Base-by-base conservation (phyloP, 495 filamentous ascomycete genomes). In the Podospora australis region DNA sequence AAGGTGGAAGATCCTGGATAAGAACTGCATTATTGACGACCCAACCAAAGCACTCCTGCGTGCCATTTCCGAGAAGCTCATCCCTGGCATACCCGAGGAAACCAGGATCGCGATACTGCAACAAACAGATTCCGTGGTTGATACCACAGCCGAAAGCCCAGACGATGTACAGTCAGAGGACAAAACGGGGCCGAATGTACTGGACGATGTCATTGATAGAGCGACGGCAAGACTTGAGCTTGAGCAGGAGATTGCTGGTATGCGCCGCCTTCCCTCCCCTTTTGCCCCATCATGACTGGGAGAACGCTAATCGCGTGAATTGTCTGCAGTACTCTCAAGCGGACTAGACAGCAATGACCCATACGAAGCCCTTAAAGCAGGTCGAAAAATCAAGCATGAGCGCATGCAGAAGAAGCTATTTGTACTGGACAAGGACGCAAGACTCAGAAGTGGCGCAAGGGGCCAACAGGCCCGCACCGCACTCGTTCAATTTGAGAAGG, bases 51-150 rank as follows among this genome's bases (percentile, higher is more conserved):
- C n/a, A n/a, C 66, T 92, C 19, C 65, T 90, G 26, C 77, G 79
- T 48, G 83, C 87, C 16, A 80, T 92, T 46, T 84, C 80, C 8
- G 79, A 88, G 44, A 87, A 87, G 56, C 71, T 88, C 28, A 85
- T 92, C 34, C 86, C 87, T 1, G 86, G 86, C 1, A 85, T 92
- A 46, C 81, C 85, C 1, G 79, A 81, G 57, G 66, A 75, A 23
- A 81, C 81, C 4, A 67, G 83, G 9, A 74, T 92, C 28, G 70
- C 81, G 1, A 79, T 90, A 30, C 66, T 92, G 11, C 84, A 87
- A 54, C 87, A 92, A 63, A 89, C 82, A 0, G 60, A 66, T 20
- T 34, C 28, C 4, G 16, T 41, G 16, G 6, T 25, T 6, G 19
- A 19, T 11, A n/a, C 20, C 17, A 52, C 35, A 45, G 32, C 13